phyloP scores from a whole-genome alignment of 768 basidiomycete species.

The Lentinula boryana region DNA sequence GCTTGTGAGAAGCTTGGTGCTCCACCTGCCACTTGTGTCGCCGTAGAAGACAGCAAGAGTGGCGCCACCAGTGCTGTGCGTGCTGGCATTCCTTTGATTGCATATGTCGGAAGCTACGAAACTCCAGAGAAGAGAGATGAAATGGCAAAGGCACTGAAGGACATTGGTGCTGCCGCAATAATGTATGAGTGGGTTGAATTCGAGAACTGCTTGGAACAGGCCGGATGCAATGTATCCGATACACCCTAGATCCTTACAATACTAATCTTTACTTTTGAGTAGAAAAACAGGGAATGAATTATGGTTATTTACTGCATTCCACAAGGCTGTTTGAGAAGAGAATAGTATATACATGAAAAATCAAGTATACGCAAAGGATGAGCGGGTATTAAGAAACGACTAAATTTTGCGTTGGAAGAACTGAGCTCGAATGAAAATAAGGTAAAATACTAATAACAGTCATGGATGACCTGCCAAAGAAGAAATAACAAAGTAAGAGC shows the following conservation, averaged over 20 bases:
- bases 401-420: background rate
- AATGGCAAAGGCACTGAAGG: conserved; percentile 13
- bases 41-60: conserved; percentile 19
- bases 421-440: background rate
- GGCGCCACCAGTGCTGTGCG: conserved; percentile 16
- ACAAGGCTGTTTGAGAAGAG: background rate
- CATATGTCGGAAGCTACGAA: conserved; percentile 18
- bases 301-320: background rate
- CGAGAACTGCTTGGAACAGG: conserved; percentile 9
- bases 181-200: conserved; percentile 19
- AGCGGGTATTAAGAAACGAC: background rate
- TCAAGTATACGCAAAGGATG: background rate
- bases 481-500: background rate
- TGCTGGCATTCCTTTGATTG: conserved; percentile 15
- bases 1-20: conserved; percentile 17
- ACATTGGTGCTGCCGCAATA: conserved; percentile 13
- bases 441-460: background rate
- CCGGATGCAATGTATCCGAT: conserved; percentile 7
- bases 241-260: background rate
- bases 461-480: background rate
- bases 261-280: background rate
- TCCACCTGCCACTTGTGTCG: conserved; percentile 14
- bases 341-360: background rate
- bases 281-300: background rate
- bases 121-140: conserved; percentile 13